A percentile compares a stretch with the other conserved stretches of the same genome.
Conservation (phyloP, 2,329 filamentous ascomycete species). For the Penicillium sp. region DNA sequence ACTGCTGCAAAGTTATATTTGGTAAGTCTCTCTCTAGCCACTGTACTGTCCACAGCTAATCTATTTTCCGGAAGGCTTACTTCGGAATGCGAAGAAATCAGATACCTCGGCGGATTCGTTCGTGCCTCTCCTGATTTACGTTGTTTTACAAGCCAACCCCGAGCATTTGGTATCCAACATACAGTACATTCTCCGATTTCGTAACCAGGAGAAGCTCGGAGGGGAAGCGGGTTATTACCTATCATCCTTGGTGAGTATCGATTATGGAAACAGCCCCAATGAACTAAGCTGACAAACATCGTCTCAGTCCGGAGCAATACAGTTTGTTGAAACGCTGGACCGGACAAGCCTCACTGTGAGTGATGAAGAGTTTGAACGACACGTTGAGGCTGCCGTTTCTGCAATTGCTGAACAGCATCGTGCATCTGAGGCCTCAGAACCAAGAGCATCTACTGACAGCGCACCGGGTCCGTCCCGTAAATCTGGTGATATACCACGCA, state of each 20-base stretch:
- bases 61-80: conserved; percentile 59
- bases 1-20: conserved; percentile 99
- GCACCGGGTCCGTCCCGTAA: conserved; percentile 65
- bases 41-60: not conserved
- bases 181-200: conserved; percentile 95
- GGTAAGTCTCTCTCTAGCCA: conserved; percentile 57
- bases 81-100: conserved; percentile 83
- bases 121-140: conserved; percentile 92
- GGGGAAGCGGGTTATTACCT: conserved; percentile 99
- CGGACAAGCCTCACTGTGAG: conserved; percentile 90
- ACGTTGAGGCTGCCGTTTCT: conserved; percentile 95
- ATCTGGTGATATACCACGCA: conserved; percentile 65
- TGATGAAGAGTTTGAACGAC: conserved; percentile 92
- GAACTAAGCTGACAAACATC: not conserved
- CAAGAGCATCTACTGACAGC: conserved; percentile 49
- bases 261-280: not conserved
- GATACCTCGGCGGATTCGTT: conserved; percentile 97
- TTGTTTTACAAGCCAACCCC: conserved; percentile 90
- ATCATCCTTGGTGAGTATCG: conserved; percentile 74
- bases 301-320: conserved; percentile 71
- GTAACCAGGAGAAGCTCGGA: conserved; percentile 94
- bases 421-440: conserved; percentile 54
- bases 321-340: conserved; percentile 96
- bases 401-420: conserved; percentile 91
- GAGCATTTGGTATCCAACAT: conserved; percentile 97